A percentile compares a stretch with the other conserved stretches of the same genome.
Evolutionary conservation across 768 basidiomycete genomes (phyloP).

Genomic region (Kwoniella dejecticola): DNA sequence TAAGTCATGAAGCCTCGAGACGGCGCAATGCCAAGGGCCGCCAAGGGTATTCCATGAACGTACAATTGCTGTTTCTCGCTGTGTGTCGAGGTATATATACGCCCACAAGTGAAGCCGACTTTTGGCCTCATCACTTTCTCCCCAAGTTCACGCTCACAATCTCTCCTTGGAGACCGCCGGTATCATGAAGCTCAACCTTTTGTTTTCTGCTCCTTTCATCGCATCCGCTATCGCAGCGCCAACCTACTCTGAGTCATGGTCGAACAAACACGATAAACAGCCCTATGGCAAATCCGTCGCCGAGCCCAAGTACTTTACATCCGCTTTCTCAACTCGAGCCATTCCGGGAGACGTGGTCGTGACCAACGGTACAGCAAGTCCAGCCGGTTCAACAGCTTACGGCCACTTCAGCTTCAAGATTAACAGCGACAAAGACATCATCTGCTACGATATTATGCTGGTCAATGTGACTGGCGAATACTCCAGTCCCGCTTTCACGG

Average conservation of each 20-base stretch:
- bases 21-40: no score
- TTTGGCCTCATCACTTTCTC: no score
- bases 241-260: not conserved
- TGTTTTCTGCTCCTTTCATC: not conserved
- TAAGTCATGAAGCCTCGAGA: no score
- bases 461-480: constrained; percentile 48
- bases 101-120: no score
- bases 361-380: constrained; percentile 8
- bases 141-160: no score
- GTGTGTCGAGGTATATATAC: no score
- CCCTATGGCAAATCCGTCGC: not conserved
- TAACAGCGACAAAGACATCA: constrained; percentile 41
- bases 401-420: constrained; percentile 50
- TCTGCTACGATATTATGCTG: constrained; percentile 51
- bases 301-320: constrained; percentile 1
- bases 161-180: no score
- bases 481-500: constrained; percentile 44
- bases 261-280: not conserved
- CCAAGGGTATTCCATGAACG: no score
- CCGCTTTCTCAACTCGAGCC: not conserved
- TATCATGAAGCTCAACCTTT: no score
- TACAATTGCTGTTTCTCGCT: no score
- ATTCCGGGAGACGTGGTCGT: not conserved
- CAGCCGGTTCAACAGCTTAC: constrained; percentile 24
- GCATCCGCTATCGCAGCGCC: no score